Conservation (phyloP, 805 yeast genomes). For the Candida nitratophila region DNA sequence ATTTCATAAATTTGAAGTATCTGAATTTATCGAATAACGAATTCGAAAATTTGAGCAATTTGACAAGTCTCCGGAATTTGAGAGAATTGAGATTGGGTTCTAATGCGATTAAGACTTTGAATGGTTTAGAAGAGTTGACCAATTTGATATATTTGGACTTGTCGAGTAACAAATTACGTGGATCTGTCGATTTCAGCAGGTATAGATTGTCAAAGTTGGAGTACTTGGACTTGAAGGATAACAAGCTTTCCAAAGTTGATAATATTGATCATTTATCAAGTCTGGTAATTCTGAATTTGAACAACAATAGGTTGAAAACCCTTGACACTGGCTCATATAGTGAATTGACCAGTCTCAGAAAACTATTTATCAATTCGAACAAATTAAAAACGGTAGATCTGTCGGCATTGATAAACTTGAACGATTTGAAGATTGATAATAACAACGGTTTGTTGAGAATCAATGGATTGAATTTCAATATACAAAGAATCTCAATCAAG, state of each 20-base stretch:
- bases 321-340: conserved; percentile 10
- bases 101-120: conserved; percentile 29
- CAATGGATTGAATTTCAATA: conserved; percentile 23
- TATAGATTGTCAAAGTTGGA: conserved; percentile 33
- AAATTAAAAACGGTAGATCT: conserved; percentile 27
- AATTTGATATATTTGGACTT: conserved; percentile 35
- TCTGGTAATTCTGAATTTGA: conserved; percentile 33
- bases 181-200: conserved; percentile 29
- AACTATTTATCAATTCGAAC: conserved; percentile 4
- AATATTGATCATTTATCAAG: conserved; percentile 30
- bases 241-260: conserved; percentile 25
- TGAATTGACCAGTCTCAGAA: conserved; percentile 9
- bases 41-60: conserved; percentile 28
- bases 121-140: conserved; percentile 30
- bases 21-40: conserved; percentile 33
- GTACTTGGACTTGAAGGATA: conserved; percentile 36
- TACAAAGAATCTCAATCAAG: conserved; percentile 39
- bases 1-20: conserved; percentile 33
- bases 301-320: conserved; percentile 31
- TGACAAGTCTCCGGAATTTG: conserved; percentile 34
- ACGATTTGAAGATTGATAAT: conserved; percentile 40
- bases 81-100: conserved; percentile 30
- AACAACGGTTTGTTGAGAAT: conserved; percentile 18
- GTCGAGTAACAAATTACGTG: conserved; percentile 33
- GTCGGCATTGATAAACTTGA: conserved; percentile 28